These are phyloP conservation scores for Euphorbia lathyris DNA, from an alignment of 345 rosid species.

Conservation along the genomic window DNA sequence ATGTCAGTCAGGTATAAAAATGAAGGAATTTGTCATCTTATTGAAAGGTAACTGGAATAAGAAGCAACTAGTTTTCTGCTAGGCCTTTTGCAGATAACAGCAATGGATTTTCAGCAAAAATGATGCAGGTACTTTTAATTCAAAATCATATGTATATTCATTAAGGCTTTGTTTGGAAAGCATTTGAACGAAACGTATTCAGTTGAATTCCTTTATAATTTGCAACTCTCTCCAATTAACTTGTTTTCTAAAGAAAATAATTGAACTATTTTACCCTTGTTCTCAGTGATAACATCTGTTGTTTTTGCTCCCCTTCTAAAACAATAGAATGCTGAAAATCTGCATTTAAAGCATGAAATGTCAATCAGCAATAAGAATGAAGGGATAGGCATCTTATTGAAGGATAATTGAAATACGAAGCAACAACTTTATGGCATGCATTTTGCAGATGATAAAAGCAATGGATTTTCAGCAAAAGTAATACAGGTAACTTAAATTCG, in stretches of 20 bases:
- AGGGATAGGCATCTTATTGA: neutral
- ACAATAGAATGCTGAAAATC: slow-evolving; percentile 12
- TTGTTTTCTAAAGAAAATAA: neutral
- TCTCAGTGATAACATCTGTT: neutral
- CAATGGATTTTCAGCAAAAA: neutral
- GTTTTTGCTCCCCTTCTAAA: slow-evolving; percentile 14
- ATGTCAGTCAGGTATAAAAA: neutral
- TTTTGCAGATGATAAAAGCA: no score
- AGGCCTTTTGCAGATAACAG: neutral
- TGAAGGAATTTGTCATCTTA: neutral
- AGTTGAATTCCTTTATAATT: neutral
- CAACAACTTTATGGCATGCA: neutral
- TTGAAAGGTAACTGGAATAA: neutral
- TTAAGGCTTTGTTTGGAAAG: neutral
- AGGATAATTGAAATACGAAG: neutral
- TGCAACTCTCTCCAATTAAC: neutral
- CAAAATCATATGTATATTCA: neutral
- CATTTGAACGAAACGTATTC: neutral
- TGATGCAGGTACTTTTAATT: neutral
- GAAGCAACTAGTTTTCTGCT: neutral
- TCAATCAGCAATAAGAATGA: neutral
- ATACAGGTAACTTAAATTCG: no score
- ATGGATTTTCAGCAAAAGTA: no score
- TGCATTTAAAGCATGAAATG: slow-evolving; percentile 19
- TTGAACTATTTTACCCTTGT: neutral